Evolutionary conservation across 2,329 filamentous ascomycete species (phyloP).

Genomic region (Xylaria multiplex): DNA sequence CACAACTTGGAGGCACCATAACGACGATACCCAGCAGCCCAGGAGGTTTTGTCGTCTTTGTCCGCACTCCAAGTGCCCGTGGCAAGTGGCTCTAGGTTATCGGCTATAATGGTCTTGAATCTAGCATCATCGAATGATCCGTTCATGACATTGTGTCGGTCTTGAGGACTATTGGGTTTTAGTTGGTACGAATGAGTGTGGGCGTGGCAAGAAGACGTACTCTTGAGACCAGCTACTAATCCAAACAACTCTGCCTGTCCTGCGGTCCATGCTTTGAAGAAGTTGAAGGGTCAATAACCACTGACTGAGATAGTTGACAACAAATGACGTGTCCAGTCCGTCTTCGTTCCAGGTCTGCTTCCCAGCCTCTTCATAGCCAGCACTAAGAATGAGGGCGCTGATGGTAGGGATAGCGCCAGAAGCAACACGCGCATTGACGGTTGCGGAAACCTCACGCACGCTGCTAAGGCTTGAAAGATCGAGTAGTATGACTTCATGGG

Average conservation of each 20-base stretch:
- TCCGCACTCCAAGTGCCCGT: background rate
- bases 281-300: slow-evolving; percentile 43
- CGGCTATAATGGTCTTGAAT: too few relatives aligned
- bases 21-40: background rate
- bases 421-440: too few relatives aligned
- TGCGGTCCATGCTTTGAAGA: slow-evolving; percentile 41
- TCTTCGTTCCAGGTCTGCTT: slow-evolving; percentile 39
- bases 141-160: too few relatives aligned
- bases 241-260: slow-evolving; percentile 37
- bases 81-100: background rate
- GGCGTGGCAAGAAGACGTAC: slow-evolving; percentile 35
- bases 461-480: too few relatives aligned
- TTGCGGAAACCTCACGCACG: too few relatives aligned
- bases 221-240: slow-evolving; percentile 46
- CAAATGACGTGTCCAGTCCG: slow-evolving; percentile 42
- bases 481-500: too few relatives aligned
- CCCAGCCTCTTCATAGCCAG: slow-evolving; percentile 43
- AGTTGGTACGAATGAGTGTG: too few relatives aligned
- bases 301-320: slow-evolving; percentile 44
- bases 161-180: too few relatives aligned
- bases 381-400: slow-evolving; percentile 53
- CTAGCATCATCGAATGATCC: too few relatives aligned
- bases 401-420: slow-evolving; percentile 51
- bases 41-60: background rate
- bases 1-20: slow-evolving; percentile 7